Conservation (phyloP, 805 yeast genomes). For the Starmerella bombicola region DNA sequence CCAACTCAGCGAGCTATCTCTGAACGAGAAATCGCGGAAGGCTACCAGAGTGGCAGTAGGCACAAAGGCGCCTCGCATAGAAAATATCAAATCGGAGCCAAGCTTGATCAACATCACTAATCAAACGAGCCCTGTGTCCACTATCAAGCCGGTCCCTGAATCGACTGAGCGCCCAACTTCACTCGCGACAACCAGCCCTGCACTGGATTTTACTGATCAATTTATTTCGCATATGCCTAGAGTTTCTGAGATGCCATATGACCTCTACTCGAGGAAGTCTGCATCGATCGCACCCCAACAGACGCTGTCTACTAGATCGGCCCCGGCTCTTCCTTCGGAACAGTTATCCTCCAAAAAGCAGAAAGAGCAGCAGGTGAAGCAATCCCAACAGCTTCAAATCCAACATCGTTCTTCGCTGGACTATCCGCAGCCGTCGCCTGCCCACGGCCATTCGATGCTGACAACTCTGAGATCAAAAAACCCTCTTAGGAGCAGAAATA, state of each 20-base stretch:
- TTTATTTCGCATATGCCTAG: slow-evolving; percentile 14
- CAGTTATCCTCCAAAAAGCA: not conserved
- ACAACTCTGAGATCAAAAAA: slow-evolving; percentile 17
- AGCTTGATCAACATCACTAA: not conserved
- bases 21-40: slow-evolving; percentile 6
- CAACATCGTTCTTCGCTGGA: slow-evolving; percentile 17
- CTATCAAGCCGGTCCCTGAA: not conserved
- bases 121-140: not conserved
- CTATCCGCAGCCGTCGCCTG: slow-evolving; percentile 18
- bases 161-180: not conserved
- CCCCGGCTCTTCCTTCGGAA: slow-evolving; percentile 6
- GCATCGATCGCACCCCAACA: not conserved
- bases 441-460: slow-evolving; percentile 16
- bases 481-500: slow-evolving; percentile 9
- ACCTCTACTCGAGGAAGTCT: slow-evolving; percentile 18
- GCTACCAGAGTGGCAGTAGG: slow-evolving; percentile 22
- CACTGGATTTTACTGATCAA: slow-evolving; percentile 8
- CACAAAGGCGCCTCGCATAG: slow-evolving; percentile 6
- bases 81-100: not conserved
- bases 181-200: slow-evolving; percentile 1
- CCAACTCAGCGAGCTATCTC: slow-evolving; percentile 5
- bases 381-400: too few relatives aligned
- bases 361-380: not conserved
- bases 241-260: slow-evolving; percentile 23
- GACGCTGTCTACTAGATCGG: not conserved